phyloP scores from a whole-genome alignment of 805 yeast genomes.

The Wickerhamomyces tratensis region DNA sequence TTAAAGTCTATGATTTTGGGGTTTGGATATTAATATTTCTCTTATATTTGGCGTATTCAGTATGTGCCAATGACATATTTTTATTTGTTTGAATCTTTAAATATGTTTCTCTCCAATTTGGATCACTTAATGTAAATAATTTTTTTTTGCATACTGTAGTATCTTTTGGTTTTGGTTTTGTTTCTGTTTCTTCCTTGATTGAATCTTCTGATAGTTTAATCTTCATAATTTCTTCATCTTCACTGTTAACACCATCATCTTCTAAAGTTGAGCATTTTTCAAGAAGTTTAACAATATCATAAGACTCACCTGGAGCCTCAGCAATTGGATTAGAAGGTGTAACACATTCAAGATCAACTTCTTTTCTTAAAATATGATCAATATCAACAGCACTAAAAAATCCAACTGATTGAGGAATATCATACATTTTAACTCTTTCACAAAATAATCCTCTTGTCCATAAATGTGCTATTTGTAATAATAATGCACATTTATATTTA shows the following conservation, averaged over 20 bases:
- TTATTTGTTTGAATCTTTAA: background rate
- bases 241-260: slow-evolving; percentile 1
- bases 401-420: slow-evolving; percentile 91
- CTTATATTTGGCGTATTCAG: too few species aligned
- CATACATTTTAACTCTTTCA: slow-evolving; percentile 81
- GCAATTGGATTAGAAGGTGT: slow-evolving; percentile 77
- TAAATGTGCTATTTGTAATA: slow-evolving; percentile 79
- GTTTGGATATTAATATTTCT: too few species aligned
- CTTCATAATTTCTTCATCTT: too few species aligned
- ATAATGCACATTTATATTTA: slow-evolving; percentile 65
- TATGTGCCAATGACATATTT: background rate
- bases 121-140: background rate
- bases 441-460: slow-evolving; percentile 98
- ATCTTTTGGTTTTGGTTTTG: slow-evolving; percentile 7
- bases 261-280: slow-evolving; percentile 23
- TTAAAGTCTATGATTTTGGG: too few species aligned
- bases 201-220: too few species aligned
- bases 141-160: slow-evolving; percentile 2
- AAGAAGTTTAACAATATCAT: slow-evolving; percentile 49
- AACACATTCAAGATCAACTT: slow-evolving; percentile 82
- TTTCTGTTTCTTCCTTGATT: background rate
- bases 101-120: background rate
- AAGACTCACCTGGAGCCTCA: slow-evolving; percentile 71
- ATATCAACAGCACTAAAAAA: slow-evolving; percentile 92
- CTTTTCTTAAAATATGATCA: slow-evolving; percentile 82